Evolutionary conservation across 2,329 filamentous ascomycete genomes (phyloP).

Genomic region (Grosmannia serpens): DNA sequence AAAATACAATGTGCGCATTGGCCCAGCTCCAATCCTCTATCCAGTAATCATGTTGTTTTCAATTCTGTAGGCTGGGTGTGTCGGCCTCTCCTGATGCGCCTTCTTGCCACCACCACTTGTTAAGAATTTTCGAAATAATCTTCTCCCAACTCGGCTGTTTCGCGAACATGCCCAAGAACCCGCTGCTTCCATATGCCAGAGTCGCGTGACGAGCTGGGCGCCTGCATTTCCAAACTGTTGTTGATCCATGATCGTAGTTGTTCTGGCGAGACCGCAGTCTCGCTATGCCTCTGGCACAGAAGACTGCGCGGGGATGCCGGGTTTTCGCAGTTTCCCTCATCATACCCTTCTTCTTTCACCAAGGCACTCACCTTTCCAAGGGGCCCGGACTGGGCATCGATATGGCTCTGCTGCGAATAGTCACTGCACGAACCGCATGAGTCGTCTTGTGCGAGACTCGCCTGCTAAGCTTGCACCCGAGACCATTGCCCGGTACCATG

Average conservation of each 20-base stretch:
- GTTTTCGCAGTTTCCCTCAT: background rate
- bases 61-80: background rate
- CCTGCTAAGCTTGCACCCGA: conserved; percentile 12
- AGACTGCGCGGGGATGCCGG: background rate
- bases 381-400: background rate
- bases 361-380: background rate
- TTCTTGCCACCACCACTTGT: background rate
- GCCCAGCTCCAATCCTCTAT: background rate
- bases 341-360: too few species aligned
- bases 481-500: conserved; percentile 10
- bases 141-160: background rate
- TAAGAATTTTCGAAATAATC: background rate
- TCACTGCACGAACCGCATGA: conserved; percentile 4
- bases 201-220: background rate
- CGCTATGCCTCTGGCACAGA: conserved; percentile 5
- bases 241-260: conserved; percentile 9
- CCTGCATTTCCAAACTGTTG: background rate
- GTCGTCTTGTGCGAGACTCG: conserved; percentile 6
- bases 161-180: background rate
- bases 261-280: conserved; percentile 8
- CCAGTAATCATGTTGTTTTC: background rate
- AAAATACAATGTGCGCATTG: background rate
- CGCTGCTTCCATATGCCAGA: background rate
- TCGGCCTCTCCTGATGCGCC: background rate
- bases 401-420: conserved; percentile 1